Percentiles rank a stretch among this genome's conserved stretches.
phyloP scores from a whole-genome alignment of 1,284 basidiomycete species.

The Marasmius tenuissimus region DNA sequence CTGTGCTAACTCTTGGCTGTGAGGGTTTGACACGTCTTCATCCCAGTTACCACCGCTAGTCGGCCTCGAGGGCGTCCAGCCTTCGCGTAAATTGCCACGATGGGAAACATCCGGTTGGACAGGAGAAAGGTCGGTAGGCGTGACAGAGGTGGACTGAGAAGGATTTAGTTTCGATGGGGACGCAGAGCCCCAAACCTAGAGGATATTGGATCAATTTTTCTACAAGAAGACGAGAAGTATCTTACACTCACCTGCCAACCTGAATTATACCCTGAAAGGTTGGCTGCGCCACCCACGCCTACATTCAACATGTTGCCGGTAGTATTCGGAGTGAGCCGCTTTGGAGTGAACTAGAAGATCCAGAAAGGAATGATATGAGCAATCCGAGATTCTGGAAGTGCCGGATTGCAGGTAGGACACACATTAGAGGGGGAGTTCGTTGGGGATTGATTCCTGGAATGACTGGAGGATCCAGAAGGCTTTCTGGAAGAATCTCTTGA shows the following conservation, averaged over 20 bases:
- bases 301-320: slow-evolving; percentile 53
- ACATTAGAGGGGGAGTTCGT: slow-evolving; percentile 57
- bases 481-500: slow-evolving; percentile 59
- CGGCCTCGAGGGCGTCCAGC: slow-evolving; percentile 53
- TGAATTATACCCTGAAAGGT: slow-evolving; percentile 54
- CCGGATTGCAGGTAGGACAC: slow-evolving; percentile 24
- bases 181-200: slow-evolving; percentile 60
- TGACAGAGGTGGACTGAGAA: slow-evolving; percentile 60
- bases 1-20: slow-evolving; percentile 49
- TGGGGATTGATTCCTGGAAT: slow-evolving; percentile 62
- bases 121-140: slow-evolving; percentile 48
- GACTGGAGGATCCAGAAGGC: slow-evolving; percentile 65
- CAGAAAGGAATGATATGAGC: slow-evolving; percentile 4
- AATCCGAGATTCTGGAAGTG: not conserved
- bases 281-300: slow-evolving; percentile 45
- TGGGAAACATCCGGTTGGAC: slow-evolving; percentile 48
- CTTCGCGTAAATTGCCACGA: slow-evolving; percentile 47
- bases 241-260: slow-evolving; percentile 66
- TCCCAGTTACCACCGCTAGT: slow-evolving; percentile 60
- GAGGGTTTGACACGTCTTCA: slow-evolving; percentile 44
- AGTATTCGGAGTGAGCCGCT: slow-evolving; percentile 41
- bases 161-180: slow-evolving; percentile 57
- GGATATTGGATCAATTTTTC: slow-evolving; percentile 15
- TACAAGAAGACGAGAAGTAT: slow-evolving; percentile 6
- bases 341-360: slow-evolving; percentile 38